Evolutionary conservation across 768 basidiomycete species (phyloP).

Genomic region (Trametes maxima): DNA sequence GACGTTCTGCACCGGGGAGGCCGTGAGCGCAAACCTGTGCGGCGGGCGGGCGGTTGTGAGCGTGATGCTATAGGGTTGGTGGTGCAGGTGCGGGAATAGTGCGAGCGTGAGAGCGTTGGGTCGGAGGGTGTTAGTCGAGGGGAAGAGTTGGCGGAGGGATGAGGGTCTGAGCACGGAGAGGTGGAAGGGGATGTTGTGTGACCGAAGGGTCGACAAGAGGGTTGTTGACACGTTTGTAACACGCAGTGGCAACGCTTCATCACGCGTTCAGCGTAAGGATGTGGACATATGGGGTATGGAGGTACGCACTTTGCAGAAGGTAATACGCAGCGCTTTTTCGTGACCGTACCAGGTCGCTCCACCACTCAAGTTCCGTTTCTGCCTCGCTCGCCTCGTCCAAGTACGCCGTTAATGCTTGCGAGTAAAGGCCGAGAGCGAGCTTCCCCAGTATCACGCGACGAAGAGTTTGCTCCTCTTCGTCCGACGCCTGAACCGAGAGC

Average conservation of each 20-base stretch:
- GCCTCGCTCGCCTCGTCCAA: slow-evolving; percentile 66
- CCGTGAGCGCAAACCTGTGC: slow-evolving; percentile 13
- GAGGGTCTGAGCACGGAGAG: slow-evolving; percentile 49
- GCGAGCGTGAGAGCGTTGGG: slow-evolving; percentile 54
- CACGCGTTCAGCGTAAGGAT: neutral
- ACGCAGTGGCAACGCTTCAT: slow-evolving; percentile 49
- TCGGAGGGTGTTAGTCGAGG: slow-evolving; percentile 46
- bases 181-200: slow-evolving; percentile 48
- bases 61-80: slow-evolving; percentile 32
- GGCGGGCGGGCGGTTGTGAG: slow-evolving; percentile 15
- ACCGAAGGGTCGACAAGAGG: slow-evolving; percentile 46
- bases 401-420: slow-evolving; percentile 63
- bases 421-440: slow-evolving; percentile 60
- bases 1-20: slow-evolving; percentile 13
- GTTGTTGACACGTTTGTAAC: slow-evolving; percentile 39
- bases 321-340: slow-evolving; percentile 57
- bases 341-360: slow-evolving; percentile 73
- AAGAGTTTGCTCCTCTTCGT: slow-evolving; percentile 39
- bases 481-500: slow-evolving; percentile 11
- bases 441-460: slow-evolving; percentile 49
- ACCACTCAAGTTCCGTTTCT: slow-evolving; percentile 84
- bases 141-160: slow-evolving; percentile 52
- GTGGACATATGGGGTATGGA: neutral
- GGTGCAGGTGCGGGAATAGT: slow-evolving; percentile 66
- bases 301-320: slow-evolving; percentile 73